A percentile compares a stretch with the other conserved stretches of the same genome.
Conservation (phyloP, 805 yeast genomes). For the Teunomyces stri region DNA sequence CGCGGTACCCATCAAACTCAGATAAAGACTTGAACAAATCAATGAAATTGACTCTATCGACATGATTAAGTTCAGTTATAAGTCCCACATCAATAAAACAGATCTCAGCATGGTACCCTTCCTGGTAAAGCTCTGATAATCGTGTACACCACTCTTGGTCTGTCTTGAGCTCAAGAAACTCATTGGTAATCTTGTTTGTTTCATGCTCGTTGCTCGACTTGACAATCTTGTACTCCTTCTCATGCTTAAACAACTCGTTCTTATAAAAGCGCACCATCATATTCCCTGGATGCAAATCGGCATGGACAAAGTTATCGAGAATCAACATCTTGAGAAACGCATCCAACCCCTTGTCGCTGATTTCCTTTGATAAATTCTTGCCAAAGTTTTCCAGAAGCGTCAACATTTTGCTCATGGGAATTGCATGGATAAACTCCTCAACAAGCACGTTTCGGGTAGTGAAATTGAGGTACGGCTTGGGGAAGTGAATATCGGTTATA, state of each 20-base stretch:
- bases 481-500: constrained; percentile 68
- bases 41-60: constrained; percentile 79
- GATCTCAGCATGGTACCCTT: constrained; percentile 77
- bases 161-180: constrained; percentile 33
- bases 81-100: constrained; percentile 93
- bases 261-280: constrained; percentile 73
- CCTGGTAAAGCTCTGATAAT: constrained; percentile 45
- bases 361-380: constrained; percentile 56
- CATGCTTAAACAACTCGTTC: constrained; percentile 42
- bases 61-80: constrained; percentile 80
- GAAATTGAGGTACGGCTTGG: constrained; percentile 64
- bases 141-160: constrained; percentile 45
- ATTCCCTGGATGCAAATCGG: constrained; percentile 97
- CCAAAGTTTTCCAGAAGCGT: constrained; percentile 46
- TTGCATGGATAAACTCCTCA: constrained; percentile 81
- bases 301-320: constrained; percentile 90
- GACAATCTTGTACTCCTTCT: constrained; percentile 40
- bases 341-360: constrained; percentile 81
- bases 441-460: constrained; percentile 73
- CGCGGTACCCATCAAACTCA: constrained; percentile 88
- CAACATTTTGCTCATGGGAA: constrained; percentile 74
- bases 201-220: constrained; percentile 46
- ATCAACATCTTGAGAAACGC: constrained; percentile 92
- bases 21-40: constrained; percentile 87
- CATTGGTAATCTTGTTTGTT: constrained; percentile 44